phyloP scores from a whole-genome alignment of 139 green algal genomes.

The Edaphochlamys debaryana region DNA sequence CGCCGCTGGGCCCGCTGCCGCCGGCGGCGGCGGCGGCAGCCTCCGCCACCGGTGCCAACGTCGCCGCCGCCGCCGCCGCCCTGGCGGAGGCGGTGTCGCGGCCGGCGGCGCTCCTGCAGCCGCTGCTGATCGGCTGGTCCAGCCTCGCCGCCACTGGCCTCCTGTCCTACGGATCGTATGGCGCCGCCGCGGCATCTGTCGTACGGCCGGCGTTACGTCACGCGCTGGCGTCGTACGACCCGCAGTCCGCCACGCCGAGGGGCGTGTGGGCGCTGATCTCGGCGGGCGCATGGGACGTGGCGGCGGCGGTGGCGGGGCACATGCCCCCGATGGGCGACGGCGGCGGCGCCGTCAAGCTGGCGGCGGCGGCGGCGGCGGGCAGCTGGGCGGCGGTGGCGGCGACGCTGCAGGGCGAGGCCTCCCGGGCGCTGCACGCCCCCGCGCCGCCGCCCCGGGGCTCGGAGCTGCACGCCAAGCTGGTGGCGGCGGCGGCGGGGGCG shows the following conservation, averaged over 20 bases:
- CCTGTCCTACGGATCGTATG: constrained; percentile 9
- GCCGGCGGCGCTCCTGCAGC: constrained; percentile 58
- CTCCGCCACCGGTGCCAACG: constrained; percentile 31
- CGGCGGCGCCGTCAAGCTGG: constrained; percentile 27
- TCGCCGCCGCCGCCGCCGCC: background rate
- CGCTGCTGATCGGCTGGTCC: constrained; percentile 56
- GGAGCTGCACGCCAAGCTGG: constrained; percentile 53
- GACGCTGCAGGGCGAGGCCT: constrained; percentile 43
- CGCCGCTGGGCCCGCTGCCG: background rate
- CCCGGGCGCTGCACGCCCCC: constrained; percentile 44
- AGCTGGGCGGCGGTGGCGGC: constrained; percentile 3
- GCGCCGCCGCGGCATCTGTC: background rate
- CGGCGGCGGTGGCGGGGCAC: constrained; percentile 44
- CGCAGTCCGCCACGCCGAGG: constrained; percentile 2
- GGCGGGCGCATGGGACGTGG: constrained; percentile 47
- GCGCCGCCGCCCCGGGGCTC: constrained; percentile 44
- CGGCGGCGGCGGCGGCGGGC: constrained; percentile 49
- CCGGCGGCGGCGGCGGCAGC: background rate
- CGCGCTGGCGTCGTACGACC: constrained; percentile 28
- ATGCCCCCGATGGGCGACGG: constrained; percentile 38
- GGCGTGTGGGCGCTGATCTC: constrained; percentile 36
- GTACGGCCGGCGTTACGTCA: constrained; percentile 47
- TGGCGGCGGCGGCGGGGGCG: constrained; percentile 55
- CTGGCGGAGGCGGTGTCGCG: constrained; percentile 40
- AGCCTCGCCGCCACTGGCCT: constrained; percentile 47